These are phyloP conservation scores for Pseudopyrenochaeta lycopersici DNA, from an alignment of 2,329 filamentous ascomycete species.

Conservation along the genomic window DNA sequence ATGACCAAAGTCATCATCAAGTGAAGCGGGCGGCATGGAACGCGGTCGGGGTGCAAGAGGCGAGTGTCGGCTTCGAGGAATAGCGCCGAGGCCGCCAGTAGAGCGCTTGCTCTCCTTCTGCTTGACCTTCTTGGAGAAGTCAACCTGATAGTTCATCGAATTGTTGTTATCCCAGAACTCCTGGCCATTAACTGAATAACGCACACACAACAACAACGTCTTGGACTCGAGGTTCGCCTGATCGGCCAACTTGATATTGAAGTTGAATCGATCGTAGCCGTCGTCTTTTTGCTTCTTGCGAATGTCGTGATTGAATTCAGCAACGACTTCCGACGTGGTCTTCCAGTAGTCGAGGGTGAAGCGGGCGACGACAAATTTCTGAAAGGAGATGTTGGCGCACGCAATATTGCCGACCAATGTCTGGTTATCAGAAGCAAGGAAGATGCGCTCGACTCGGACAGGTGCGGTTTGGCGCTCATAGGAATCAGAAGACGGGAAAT, in stretches of 20 bases:
- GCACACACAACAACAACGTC: slow-evolving; percentile 90
- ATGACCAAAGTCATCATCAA: slow-evolving; percentile 76
- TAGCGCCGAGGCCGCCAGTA: slow-evolving; percentile 60
- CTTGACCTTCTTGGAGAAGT: slow-evolving; percentile 84
- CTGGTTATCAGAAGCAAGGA: slow-evolving; percentile 87
- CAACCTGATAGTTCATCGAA: slow-evolving; percentile 87
- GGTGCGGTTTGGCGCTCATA: slow-evolving; percentile 70
- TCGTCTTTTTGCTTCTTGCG: slow-evolving; percentile 70
- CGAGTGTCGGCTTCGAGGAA: slow-evolving; percentile 59
- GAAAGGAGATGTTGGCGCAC: slow-evolving; percentile 88
- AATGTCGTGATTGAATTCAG: slow-evolving; percentile 86
- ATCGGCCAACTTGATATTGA: slow-evolving; percentile 92
- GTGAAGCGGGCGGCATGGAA: slow-evolving; percentile 58
- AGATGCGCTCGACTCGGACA: slow-evolving; percentile 85
- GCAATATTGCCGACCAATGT: slow-evolving; percentile 82
- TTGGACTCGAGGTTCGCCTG: slow-evolving; percentile 91
- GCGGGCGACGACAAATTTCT: slow-evolving; percentile 87
- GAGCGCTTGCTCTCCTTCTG: slow-evolving; percentile 56
- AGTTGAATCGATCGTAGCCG: slow-evolving; percentile 88
- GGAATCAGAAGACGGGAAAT: slow-evolving; percentile 75
- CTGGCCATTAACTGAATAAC: slow-evolving; percentile 82
- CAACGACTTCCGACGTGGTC: slow-evolving; percentile 91
- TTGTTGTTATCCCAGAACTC: slow-evolving; percentile 98
- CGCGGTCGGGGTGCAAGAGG: slow-evolving; percentile 57
- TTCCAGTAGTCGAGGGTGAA: slow-evolving; percentile 99